phyloP scores from a whole-genome alignment of 2,329 filamentous ascomycete genomes.

The Colletotrichum zoysiae region DNA sequence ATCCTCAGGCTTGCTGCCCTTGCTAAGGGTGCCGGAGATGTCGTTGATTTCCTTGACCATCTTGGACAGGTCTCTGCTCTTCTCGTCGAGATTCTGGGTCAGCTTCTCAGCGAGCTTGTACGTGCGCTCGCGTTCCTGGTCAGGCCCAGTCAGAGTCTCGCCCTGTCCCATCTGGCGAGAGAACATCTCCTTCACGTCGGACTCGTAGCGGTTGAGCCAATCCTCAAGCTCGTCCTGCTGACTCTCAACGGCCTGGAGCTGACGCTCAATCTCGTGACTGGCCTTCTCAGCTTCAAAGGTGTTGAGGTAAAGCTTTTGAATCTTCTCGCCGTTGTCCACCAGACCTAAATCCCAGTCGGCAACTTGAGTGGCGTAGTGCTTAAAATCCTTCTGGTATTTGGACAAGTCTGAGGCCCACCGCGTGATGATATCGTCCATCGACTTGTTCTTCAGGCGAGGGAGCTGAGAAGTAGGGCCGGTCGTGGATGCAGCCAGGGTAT shows the following conservation, averaged over 20 bases:
- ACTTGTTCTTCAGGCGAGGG: conserved; percentile 95
- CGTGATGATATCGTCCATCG: conserved; percentile 98
- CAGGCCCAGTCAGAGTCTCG: conserved; percentile 85
- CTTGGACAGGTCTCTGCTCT: conserved; percentile 90
- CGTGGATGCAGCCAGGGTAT: conserved; percentile 77
- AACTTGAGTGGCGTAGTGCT: conserved; percentile 87
- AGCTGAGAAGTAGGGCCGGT: conserved; percentile 85
- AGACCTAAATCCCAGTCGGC: conserved; percentile 92
- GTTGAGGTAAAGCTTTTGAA: conserved; percentile 90
- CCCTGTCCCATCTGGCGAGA: conserved; percentile 80
- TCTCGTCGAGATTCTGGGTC: conserved; percentile 89
- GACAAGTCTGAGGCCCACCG: conserved; percentile 95
- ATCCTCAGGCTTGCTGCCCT: conserved; percentile 88
- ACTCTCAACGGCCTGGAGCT: conserved; percentile 88
- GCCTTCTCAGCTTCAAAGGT: conserved; percentile 95
- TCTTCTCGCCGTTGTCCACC: conserved; percentile 94
- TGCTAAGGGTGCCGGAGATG: conserved; percentile 89
- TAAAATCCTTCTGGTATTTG: conserved; percentile 97
- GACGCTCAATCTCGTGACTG: conserved; percentile 92
- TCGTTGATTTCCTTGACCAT: conserved; percentile 99
- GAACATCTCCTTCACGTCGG: conserved; percentile 91
- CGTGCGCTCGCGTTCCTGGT: conserved; percentile 94
- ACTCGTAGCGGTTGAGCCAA: conserved; percentile 92
- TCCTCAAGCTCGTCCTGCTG: conserved; percentile 91
- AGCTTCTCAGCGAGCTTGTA: conserved; percentile 97